These are phyloP conservation scores for Linnemannia schmuckeri DNA, from an alignment of 192 early-diverging fungal species.

Conservation along the genomic window DNA sequence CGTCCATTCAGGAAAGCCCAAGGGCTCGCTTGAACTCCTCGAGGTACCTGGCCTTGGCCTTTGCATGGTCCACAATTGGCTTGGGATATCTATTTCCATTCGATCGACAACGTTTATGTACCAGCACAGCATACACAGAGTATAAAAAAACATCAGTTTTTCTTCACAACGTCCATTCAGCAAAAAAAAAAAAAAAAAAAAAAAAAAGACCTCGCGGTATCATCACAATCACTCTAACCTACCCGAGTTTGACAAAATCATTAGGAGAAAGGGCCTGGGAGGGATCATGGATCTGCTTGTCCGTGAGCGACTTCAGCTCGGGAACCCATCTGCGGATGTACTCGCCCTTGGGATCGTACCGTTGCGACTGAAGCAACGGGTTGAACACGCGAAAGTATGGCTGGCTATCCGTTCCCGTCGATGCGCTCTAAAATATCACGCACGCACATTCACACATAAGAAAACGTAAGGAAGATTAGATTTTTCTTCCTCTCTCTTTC, in stretches of 20 bases:
- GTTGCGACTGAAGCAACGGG: constrained; percentile 57
- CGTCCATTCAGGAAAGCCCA: constrained; percentile 6
- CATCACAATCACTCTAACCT: neutral
- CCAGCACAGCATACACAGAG: too few species aligned
- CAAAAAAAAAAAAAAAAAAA: neutral
- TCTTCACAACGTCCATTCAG: neutral
- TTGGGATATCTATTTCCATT: constrained; percentile 60
- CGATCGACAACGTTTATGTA: neutral
- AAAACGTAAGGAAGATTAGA: neutral
- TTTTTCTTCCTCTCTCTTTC: neutral
- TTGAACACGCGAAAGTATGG: constrained; percentile 86
- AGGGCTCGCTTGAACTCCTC: constrained; percentile 64
- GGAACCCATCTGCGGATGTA: constrained; percentile 75
- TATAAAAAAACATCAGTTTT: neutral
- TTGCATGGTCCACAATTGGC: constrained; percentile 79
- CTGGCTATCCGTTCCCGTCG: constrained; percentile 78
- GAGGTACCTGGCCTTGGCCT: constrained; percentile 58
- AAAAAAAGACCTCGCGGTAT: neutral
- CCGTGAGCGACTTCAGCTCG: constrained; percentile 63
- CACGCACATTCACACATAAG: neutral
- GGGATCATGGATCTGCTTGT: constrained; percentile 72
- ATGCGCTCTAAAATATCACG: constrained; percentile 59
- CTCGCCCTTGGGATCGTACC: constrained; percentile 70
- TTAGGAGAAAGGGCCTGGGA: constrained; percentile 26
- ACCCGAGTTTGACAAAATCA: constrained; percentile 62